Evolutionary conservation across 176 grass and related monocot genomes (phyloP).

Genomic region (Cenchrus purpureus): DNA sequence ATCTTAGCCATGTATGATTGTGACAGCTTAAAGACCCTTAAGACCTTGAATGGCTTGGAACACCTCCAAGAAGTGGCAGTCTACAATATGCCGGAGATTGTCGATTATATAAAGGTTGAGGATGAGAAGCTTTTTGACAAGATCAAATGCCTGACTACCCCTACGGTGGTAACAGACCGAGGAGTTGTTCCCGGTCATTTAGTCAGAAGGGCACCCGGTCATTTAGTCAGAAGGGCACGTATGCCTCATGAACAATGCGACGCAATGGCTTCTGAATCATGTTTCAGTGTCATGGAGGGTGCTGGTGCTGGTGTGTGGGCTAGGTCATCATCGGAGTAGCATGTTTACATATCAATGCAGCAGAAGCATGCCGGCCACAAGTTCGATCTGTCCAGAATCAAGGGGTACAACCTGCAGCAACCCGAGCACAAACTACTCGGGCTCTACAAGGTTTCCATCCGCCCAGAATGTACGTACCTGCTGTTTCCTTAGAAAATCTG

Average conservation of each 20-base stretch:
- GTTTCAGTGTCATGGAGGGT: conserved; percentile 1
- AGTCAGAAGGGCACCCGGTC: not conserved
- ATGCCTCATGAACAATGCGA: not conserved
- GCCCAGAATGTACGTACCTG: not conserved
- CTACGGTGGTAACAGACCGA: conserved; percentile 9
- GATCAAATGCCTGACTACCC: conserved; percentile 45
- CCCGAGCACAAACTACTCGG: not conserved
- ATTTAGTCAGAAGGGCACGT: not conserved
- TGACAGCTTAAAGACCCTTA: conserved; percentile 43
- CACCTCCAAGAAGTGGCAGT: conserved; percentile 49
- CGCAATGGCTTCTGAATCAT: not conserved
- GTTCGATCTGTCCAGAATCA: not conserved
- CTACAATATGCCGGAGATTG: conserved; percentile 44
- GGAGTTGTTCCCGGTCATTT: not conserved
- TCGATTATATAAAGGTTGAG: not conserved
- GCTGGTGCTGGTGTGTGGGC: not conserved
- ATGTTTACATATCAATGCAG: not conserved
- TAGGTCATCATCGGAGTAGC: conserved; percentile 4
- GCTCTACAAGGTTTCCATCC: not conserved
- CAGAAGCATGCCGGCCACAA: not conserved
- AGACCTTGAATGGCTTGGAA: conserved; percentile 31
- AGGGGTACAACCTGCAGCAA: not conserved
- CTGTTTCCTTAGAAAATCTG: not conserved
- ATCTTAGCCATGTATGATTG: conserved; percentile 53
- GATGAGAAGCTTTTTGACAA: conserved; percentile 43